Evolutionary conservation across 257 asterid genomes (phyloP).

Genomic region (Voacanga thouarsii): DNA sequence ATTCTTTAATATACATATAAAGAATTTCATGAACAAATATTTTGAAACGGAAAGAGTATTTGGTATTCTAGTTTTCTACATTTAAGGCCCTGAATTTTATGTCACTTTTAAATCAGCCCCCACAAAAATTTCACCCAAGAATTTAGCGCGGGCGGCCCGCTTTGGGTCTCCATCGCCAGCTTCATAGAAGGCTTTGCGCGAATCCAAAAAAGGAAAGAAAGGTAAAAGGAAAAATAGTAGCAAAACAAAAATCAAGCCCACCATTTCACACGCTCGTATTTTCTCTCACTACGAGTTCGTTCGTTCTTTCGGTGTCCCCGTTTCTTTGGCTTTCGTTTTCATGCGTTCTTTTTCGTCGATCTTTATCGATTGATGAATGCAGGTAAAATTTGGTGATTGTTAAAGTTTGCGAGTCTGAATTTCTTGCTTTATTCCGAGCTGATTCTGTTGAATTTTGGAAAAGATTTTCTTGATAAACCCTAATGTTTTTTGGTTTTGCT

Average conservation of each 20-base stretch:
- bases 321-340: constrained; percentile 21
- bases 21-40: too few species aligned
- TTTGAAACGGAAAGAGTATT: neutral
- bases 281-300: neutral
- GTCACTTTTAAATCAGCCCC: neutral
- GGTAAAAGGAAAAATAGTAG: too few species aligned
- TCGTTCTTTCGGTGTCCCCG: neutral
- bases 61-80: neutral
- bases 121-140: neutral
- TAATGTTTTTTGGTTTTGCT: constrained; percentile 27
- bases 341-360: constrained; percentile 36
- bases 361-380: constrained; percentile 49
- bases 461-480: constrained; percentile 46
- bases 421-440: constrained; percentile 6
- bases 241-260: constrained; percentile 3
- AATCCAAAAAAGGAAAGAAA: neutral
- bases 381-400: constrained; percentile 29
- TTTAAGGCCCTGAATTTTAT: neutral
- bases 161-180: constrained; percentile 16
- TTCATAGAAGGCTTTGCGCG: neutral
- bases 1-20: too few species aligned
- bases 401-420: constrained; percentile 20
- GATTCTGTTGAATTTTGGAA: constrained; percentile 25
- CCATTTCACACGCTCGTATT: neutral
- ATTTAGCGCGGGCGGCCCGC: constrained; percentile 21